A percentile compares a stretch with the other conserved stretches of the same genome.
Conservation (phyloP, 2,329 filamentous ascomycete species). For the Alternaria novae-zelandiae region DNA sequence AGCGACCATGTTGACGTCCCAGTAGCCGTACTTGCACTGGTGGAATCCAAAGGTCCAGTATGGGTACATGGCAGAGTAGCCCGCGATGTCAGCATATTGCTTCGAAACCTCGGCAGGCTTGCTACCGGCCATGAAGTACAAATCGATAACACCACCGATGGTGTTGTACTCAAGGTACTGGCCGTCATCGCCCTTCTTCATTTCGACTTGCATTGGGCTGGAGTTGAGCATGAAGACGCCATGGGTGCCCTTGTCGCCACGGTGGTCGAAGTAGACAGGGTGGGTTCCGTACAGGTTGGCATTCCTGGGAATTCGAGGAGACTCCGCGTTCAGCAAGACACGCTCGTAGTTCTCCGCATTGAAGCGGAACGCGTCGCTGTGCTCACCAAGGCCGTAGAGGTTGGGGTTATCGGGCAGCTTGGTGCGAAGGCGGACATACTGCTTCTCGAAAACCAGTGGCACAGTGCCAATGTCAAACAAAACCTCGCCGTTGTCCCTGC, state of each 20-base stretch:
- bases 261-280: conserved; percentile 76
- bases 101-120: conserved; percentile 55
- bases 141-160: conserved; percentile 76
- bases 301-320: conserved; percentile 64
- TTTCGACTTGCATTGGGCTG: conserved; percentile 71
- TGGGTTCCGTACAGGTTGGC: conserved; percentile 76
- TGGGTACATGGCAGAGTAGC: conserved; percentile 57
- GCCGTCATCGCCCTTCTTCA: conserved; percentile 65
- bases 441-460: conserved; percentile 75
- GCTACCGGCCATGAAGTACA: conserved; percentile 60
- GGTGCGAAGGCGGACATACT: conserved; percentile 77
- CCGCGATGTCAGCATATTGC: conserved; percentile 59
- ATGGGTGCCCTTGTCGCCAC: conserved; percentile 55
- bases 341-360: conserved; percentile 72
- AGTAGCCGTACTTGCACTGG: conserved; percentile 60
- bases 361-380: conserved; percentile 73
- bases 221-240: conserved; percentile 47
- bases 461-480: conserved; percentile 74
- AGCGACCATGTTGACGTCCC: conserved; percentile 68
- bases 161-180: conserved; percentile 83
- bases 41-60: conserved; percentile 63
- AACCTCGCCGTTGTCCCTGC: conserved; percentile 63
- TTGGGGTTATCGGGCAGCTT: conserved; percentile 71
- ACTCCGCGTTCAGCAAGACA: conserved; percentile 73
- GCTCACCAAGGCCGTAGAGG: conserved; percentile 81